Evolutionary conservation across 768 basidiomycete species (phyloP), one percentile per base, ranked within the genome.

Genomic region (Mycena leptocephala): DNA sequence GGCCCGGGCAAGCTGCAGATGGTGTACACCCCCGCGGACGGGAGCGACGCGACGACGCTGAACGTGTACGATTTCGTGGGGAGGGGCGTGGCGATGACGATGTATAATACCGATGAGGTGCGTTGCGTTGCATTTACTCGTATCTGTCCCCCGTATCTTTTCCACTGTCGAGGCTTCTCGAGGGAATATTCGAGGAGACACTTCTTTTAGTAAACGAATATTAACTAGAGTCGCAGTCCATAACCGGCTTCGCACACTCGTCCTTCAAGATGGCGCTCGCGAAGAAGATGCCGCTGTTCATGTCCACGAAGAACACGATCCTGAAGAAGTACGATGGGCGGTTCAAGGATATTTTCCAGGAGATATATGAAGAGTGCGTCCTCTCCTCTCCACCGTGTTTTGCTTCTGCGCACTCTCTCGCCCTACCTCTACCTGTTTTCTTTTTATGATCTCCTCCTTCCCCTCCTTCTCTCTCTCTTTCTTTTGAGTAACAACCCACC

Each of bases 261-360:
- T 97, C 96, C 24, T 99, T 99, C 91, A 99, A 99, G 88, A 98
- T 99, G 96, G 98, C 93, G 16, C 80, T 95, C 70, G 81, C 88
- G 2, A 95, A 96, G 89, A 93, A 93, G 83, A 92, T 95, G 90
- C 91, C 93, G 51, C 83, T 96, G 93, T 99, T 97, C 90, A 92
- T 99, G 95, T 97, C 96, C 14, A 99, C 98, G 51, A 99, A 99
- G 89, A 99, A 98, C 87, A 98, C 96, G 28, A 97, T 98, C 86
- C 82, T 98, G 82, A 98, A 99, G 89, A 97, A 94, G 83, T 99
- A 99, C 84, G 98, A 99, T 82, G 98, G 98, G 55, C 92, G 97
- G 35, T 99, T 99, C 92, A 99, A 99, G 89, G 98, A 99, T 81
- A 97, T 98, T 83, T 98, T 99, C 93, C 93, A 99, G 85, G 97